Percentiles rank a stretch among this genome's conserved stretches.
phyloP scores from a whole-genome alignment of 495 filamentous ascomycete species.

The Zalerion maritima region DNA sequence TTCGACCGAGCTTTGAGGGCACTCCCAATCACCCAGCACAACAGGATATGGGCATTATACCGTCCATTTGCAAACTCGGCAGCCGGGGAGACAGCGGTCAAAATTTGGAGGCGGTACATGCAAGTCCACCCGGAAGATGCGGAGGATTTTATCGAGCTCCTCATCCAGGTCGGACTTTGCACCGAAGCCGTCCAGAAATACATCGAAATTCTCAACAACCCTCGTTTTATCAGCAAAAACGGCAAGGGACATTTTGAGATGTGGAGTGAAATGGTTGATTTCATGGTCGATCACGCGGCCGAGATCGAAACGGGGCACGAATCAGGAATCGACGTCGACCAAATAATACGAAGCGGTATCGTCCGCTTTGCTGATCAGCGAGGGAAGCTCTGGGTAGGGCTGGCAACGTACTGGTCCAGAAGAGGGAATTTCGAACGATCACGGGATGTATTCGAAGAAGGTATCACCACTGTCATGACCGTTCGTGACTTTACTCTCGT shows the following conservation, averaged over 20 bases:
- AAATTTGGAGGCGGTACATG: constrained; percentile 93
- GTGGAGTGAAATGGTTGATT: constrained; percentile 97
- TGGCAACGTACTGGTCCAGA: constrained; percentile 95
- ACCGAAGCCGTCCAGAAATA: constrained; percentile 88
- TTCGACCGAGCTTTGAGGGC: constrained; percentile 93
- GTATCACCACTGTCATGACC: constrained; percentile 96
- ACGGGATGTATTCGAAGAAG: constrained; percentile 90
- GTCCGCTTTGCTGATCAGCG: constrained; percentile 85
- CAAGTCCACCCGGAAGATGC: constrained; percentile 93
- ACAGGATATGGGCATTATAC: constrained; percentile 91
- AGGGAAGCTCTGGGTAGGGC: constrained; percentile 89
- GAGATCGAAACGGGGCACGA: constrained; percentile 69
- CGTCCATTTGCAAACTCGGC: constrained; percentile 86
- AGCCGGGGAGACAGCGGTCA: constrained; percentile 77
- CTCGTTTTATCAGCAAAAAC: constrained; percentile 79
- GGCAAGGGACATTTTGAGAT: constrained; percentile 91
- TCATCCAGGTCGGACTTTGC: constrained; percentile 70
- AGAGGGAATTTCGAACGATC: constrained; percentile 81
- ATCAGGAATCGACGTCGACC: constrained; percentile 77
- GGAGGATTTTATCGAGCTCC: constrained; percentile 84
- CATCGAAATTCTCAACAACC: constrained; percentile 87
- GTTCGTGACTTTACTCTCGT: constrained; percentile 96
- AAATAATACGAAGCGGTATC: constrained; percentile 87
- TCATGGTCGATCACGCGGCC: constrained; percentile 82
- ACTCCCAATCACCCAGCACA: constrained; percentile 92